Conservation (phyloP, 2,329 filamentous ascomycete species). For the Cucurbitaria berberidis region DNA sequence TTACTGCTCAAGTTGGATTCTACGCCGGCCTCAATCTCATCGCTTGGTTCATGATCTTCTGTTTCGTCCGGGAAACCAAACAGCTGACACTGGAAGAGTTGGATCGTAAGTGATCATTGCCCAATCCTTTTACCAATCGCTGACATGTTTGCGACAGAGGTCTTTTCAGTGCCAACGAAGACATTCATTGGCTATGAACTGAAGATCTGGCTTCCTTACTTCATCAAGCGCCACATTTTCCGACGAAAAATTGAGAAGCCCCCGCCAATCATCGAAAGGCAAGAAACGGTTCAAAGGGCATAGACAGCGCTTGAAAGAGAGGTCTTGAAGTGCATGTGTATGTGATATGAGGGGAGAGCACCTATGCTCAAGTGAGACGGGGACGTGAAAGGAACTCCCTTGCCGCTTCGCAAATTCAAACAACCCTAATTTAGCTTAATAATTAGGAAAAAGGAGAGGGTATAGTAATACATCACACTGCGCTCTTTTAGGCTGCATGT, state of each 20-base stretch:
- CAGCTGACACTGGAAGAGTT: conserved; percentile 50
- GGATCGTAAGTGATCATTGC: conserved; percentile 24
- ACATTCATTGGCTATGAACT: conserved; percentile 49
- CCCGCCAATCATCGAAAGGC: conserved; percentile 48
- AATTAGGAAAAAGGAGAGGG: too few relatives aligned
- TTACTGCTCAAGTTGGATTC: conserved; percentile 48
- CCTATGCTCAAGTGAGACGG: too few relatives aligned
- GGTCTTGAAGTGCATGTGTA: neutral
- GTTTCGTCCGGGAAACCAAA: conserved; percentile 49
- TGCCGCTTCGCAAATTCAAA: too few relatives aligned
- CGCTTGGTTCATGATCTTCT: conserved; percentile 50
- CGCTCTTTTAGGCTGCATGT: too few relatives aligned
- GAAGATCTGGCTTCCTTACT: conserved; percentile 50
- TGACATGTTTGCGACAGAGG: neutral
- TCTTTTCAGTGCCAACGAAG: conserved; percentile 46
- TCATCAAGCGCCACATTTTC: conserved; percentile 51
- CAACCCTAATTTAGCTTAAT: too few relatives aligned
- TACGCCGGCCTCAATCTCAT: conserved; percentile 51
- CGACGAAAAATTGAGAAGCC: conserved; percentile 48
- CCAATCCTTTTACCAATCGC: neutral
- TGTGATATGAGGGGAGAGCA: too few relatives aligned
- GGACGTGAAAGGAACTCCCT: too few relatives aligned
- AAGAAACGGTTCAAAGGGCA: neutral
- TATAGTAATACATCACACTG: too few relatives aligned
- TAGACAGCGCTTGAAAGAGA: neutral